These are phyloP conservation scores for Entomortierella lignicola DNA, from an alignment of 192 early-diverging fungal species.

Conservation along the genomic window DNA sequence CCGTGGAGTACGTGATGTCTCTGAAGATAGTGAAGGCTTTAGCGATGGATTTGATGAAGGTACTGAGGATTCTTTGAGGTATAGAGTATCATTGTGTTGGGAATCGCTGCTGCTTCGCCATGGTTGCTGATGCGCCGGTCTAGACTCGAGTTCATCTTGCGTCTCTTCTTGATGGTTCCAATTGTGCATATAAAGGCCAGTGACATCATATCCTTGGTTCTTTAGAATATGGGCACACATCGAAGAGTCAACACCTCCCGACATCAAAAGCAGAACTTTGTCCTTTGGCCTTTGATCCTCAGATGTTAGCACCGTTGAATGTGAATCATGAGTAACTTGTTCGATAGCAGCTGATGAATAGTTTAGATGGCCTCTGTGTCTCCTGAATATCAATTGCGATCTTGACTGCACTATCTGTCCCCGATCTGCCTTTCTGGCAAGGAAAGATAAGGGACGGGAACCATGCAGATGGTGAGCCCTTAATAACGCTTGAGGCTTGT, in stretches of 20 bases:
- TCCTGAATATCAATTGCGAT: not conserved
- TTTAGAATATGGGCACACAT: slow-evolving; percentile 84
- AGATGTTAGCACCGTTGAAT: not conserved
- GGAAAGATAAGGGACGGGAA: not conserved
- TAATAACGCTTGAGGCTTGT: too few species aligned
- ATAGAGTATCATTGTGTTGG: not conserved
- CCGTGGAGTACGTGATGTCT: not conserved
- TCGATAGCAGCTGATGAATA: not conserved
- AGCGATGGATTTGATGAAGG: not conserved
- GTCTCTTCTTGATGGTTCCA: slow-evolving; percentile 79
- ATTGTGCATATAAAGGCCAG: slow-evolving; percentile 94
- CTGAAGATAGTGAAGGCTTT: not conserved
- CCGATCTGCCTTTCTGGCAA: not conserved
- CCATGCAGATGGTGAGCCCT: not conserved
- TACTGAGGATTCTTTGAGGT: slow-evolving; percentile 17
- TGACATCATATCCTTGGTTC: slow-evolving; percentile 70
- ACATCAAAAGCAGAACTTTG: slow-evolving; percentile 84
- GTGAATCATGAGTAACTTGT: not conserved
- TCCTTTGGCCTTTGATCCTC: not conserved
- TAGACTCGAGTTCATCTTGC: slow-evolving; percentile 68
- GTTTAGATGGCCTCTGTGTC: not conserved
- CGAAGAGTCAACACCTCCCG: slow-evolving; percentile 95
- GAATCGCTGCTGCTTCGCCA: not conserved
- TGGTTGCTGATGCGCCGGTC: not conserved
- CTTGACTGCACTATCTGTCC: not conserved